phyloP scores from a whole-genome alignment of 192 early-diverging fungal genomes.

The Umbelopsis sp. region DNA sequence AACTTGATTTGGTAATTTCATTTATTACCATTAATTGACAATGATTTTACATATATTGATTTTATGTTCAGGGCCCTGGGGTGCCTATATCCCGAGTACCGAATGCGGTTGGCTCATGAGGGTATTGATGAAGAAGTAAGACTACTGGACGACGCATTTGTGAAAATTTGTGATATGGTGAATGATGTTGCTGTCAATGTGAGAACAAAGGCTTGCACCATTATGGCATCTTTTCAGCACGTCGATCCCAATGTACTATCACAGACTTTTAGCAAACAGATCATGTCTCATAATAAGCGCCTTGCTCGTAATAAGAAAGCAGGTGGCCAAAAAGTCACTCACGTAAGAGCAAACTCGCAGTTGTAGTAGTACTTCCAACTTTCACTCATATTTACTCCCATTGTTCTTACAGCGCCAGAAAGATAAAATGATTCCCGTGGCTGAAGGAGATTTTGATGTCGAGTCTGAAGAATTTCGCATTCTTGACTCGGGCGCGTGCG shows the following conservation, averaged over 20 bases:
- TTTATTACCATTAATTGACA: not conserved
- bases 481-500: slow-evolving; percentile 82
- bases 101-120: slow-evolving; percentile 32
- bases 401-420: slow-evolving; percentile 2
- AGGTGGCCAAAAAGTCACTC: slow-evolving; percentile 24
- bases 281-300: slow-evolving; percentile 68
- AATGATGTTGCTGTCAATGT: slow-evolving; percentile 72
- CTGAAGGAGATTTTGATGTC: slow-evolving; percentile 70
- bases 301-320: slow-evolving; percentile 35
- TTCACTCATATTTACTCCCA: not conserved
- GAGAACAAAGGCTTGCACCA: slow-evolving; percentile 72
- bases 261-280: slow-evolving; percentile 80
- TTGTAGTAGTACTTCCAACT: not conserved
- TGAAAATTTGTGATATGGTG: slow-evolving; percentile 82
- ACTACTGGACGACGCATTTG: slow-evolving; percentile 71
- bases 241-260: slow-evolving; percentile 61
- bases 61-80: slow-evolving; percentile 27
- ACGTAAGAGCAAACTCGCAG: slow-evolving; percentile 13
- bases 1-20: slow-evolving; percentile 63
- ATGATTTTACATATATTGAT: not conserved
- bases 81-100: slow-evolving; percentile 34
- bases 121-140: slow-evolving; percentile 32
- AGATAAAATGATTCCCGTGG: slow-evolving; percentile 30
- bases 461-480: slow-evolving; percentile 68
- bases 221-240: slow-evolving; percentile 66